These are phyloP conservation scores for Aspergillus ibericus DNA, from an alignment of 2,329 filamentous ascomycete genomes.

Conservation along the genomic window DNA sequence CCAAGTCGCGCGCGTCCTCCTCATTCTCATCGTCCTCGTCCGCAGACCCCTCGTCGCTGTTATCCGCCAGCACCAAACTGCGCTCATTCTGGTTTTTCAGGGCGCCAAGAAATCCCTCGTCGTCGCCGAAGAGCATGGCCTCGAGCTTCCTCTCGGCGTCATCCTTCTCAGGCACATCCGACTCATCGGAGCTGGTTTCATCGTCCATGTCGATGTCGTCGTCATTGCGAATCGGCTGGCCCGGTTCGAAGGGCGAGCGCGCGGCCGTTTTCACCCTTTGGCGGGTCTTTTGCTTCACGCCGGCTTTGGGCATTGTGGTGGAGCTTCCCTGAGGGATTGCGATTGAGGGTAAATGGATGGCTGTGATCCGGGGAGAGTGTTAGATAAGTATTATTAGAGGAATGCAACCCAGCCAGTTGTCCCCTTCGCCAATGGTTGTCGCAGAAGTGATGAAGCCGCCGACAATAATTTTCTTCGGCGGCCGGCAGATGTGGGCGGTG, in stretches of 20 bases:
- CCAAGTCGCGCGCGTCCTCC: slow-evolving; percentile 50
- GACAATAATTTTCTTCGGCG: slow-evolving; percentile 37
- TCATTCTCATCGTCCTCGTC: slow-evolving; percentile 47
- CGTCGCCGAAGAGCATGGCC: slow-evolving; percentile 83
- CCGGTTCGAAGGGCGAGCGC: slow-evolving; percentile 26
- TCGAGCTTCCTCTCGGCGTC: slow-evolving; percentile 83
- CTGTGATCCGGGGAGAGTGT: not conserved
- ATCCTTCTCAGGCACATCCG: slow-evolving; percentile 64
- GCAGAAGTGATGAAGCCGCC: not conserved
- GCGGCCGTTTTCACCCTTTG: slow-evolving; percentile 22
- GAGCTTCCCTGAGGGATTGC: not conserved
- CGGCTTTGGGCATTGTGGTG: slow-evolving; percentile 28
- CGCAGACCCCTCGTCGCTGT: slow-evolving; percentile 31
- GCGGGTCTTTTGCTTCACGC: slow-evolving; percentile 33
- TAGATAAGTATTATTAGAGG: not conserved
- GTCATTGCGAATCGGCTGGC: slow-evolving; percentile 19
- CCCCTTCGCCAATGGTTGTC: not conserved
- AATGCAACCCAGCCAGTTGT: not conserved
- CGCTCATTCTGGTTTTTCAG: slow-evolving; percentile 60
- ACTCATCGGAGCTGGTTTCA: slow-evolving; percentile 24
- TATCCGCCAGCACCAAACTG: slow-evolving; percentile 39
- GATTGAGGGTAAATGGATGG: not conserved
- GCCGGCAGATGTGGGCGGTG: slow-evolving; percentile 33
- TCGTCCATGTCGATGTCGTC: slow-evolving; percentile 29
- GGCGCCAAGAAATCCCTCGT: slow-evolving; percentile 74